Conservation (phyloP, 2,329 filamentous ascomycete genomes). For the Bipolaris sorokiniana region DNA sequence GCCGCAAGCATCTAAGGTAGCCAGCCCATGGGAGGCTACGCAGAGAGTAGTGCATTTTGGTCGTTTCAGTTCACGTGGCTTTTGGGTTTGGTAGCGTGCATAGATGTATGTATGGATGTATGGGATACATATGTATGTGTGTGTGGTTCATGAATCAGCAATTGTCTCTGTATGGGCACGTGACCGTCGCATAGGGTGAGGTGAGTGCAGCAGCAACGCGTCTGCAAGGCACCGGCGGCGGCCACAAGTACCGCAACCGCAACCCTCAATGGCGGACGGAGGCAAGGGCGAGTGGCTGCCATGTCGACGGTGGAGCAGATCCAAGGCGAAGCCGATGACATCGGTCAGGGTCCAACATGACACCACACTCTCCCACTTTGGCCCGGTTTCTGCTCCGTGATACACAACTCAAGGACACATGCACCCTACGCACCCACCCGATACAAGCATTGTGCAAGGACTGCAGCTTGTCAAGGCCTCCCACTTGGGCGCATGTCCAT, state of each 20-base stretch:
- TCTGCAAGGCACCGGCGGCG: constrained; percentile 4
- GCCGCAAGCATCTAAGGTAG: background rate
- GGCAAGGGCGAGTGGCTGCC: constrained; percentile 1
- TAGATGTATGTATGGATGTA: background rate
- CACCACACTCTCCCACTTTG: background rate
- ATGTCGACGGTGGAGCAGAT: constrained; percentile 10
- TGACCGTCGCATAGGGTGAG: background rate
- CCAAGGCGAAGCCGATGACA: constrained; percentile 9
- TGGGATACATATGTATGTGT: background rate
- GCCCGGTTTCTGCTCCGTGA: background rate
- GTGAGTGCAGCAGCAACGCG: background rate
- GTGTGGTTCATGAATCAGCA: background rate
- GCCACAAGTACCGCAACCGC: background rate
- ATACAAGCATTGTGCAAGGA: background rate
- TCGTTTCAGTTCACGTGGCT: background rate
- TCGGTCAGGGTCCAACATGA: constrained; percentile 2
- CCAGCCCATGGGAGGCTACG: background rate
- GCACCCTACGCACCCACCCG: background rate
- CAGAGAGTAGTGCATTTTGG: background rate
- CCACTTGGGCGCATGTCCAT: background rate
- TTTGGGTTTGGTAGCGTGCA: background rate
- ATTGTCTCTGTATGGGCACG: background rate
- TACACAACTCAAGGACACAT: background rate
- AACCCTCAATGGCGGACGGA: background rate
- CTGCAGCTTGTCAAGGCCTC: background rate